A percentile compares a stretch with the other conserved stretches of the same genome.
Conservation (phyloP, 140 eudicot species). For the Flaveria floridana region DNA sequence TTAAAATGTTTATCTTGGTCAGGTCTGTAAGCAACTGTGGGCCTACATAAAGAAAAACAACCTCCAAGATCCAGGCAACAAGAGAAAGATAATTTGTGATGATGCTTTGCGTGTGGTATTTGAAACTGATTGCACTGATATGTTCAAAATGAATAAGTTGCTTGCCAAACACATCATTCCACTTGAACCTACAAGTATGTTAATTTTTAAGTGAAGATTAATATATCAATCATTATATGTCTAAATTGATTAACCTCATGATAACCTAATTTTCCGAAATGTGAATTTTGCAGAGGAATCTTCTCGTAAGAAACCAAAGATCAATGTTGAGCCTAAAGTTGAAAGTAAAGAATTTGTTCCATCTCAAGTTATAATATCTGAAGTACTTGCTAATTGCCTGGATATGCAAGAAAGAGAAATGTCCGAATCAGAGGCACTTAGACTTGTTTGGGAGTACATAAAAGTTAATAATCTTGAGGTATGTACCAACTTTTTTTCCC, state of each 20-base stretch:
- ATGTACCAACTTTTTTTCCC: slow-evolving; percentile 9
- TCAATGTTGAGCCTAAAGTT: slow-evolving; percentile 37
- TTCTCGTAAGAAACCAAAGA: slow-evolving; percentile 41
- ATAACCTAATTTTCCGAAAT: background rate
- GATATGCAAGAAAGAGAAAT: slow-evolving; percentile 50
- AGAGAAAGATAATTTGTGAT: slow-evolving; percentile 91
- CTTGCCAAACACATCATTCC: slow-evolving; percentile 87
- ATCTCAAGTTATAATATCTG: slow-evolving; percentile 45
- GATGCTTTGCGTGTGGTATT: slow-evolving; percentile 83
- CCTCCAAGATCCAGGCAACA: slow-evolving; percentile 92
- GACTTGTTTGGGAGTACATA: slow-evolving; percentile 57
- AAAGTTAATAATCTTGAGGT: slow-evolving; percentile 58
- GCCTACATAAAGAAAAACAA: slow-evolving; percentile 86
- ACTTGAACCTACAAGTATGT: slow-evolving; percentile 81
- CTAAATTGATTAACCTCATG: background rate
- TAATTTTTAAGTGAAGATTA: slow-evolving; percentile 19
- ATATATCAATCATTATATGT: slow-evolving; percentile 1
- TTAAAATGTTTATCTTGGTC: slow-evolving; percentile 21
- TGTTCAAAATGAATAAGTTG: slow-evolving; percentile 95
- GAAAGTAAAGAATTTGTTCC: slow-evolving; percentile 37
- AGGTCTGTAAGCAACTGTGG: slow-evolving; percentile 96
- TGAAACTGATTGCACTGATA: slow-evolving; percentile 82
- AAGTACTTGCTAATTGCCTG: slow-evolving; percentile 48
- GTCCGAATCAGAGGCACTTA: slow-evolving; percentile 47
- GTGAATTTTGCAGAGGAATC: slow-evolving; percentile 38